These are phyloP conservation scores for Phaeosphaeria sp. DNA, from an alignment of 2,329 filamentous ascomycete genomes.

Conservation along the genomic window DNA sequence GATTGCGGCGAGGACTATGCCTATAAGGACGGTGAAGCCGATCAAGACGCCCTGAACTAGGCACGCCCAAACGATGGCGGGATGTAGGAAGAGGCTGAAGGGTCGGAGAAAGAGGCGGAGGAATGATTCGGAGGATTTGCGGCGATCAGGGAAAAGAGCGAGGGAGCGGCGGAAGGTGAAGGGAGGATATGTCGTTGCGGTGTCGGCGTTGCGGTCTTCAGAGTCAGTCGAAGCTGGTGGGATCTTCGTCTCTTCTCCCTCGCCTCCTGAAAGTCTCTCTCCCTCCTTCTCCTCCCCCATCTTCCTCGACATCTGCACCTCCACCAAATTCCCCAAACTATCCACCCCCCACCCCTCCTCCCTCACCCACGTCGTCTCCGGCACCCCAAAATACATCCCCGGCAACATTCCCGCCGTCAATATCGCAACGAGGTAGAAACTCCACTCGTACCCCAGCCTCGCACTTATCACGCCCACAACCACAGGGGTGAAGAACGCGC, in stretches of 20 bases:
- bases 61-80: slow-evolving; percentile 78
- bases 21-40: slow-evolving; percentile 92
- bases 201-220: neutral
- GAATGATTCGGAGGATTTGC: slow-evolving; percentile 80
- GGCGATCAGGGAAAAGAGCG: slow-evolving; percentile 77
- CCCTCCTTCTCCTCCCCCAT: neutral
- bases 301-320: slow-evolving; percentile 1
- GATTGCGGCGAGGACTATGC: slow-evolving; percentile 81
- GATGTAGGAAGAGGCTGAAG: slow-evolving; percentile 66
- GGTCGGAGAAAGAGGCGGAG: slow-evolving; percentile 66
- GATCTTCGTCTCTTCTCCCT: neutral
- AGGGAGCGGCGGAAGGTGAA: slow-evolving; percentile 66
- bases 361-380: slow-evolving; percentile 81
- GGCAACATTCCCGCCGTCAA: slow-evolving; percentile 76
- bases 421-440: slow-evolving; percentile 87
- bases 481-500: slow-evolving; percentile 82
- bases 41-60: slow-evolving; percentile 89
- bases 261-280: no score
- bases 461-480: slow-evolving; percentile 85
- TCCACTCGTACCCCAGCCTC: slow-evolving; percentile 82
- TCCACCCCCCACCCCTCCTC: slow-evolving; percentile 74
- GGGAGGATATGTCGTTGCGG: slow-evolving; percentile 56
- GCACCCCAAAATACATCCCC: slow-evolving; percentile 77
- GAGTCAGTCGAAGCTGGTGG: neutral
- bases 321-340: slow-evolving; percentile 51